Base-by-base conservation (phyloP, 108 stramenopile species). In the Craspedostauros australis region DNA sequence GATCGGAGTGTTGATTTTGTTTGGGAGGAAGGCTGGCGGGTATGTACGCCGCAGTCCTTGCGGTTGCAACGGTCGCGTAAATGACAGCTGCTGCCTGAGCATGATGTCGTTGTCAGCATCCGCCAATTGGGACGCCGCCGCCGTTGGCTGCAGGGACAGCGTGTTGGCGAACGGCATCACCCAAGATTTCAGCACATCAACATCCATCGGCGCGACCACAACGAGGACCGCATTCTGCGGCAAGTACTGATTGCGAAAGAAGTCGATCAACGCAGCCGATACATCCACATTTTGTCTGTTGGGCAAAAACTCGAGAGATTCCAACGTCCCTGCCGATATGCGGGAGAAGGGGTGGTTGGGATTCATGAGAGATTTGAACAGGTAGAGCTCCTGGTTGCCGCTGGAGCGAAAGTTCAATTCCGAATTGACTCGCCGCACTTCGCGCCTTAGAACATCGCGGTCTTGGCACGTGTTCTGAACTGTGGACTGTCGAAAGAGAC, bases 331-430 rank as follows among this genome's bases (percentile, higher is more conserved):
- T 8, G 69, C 64, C 11, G 55, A 44, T 31, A 82, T 70, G 37
- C 77, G 63, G 2, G 80, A 27, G 59, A 76, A 89, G 0, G 83
- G 87, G 71, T 89, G 83, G 8, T 79, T 55, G 24, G 66, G 70
- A 54, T 82, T 78, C 27, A 70, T 61, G 25, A 89, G 59, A 28
- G 56, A 47, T 43, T 89, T 89, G 14, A 70, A 54, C 16, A 84
- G 60, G 46, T 85, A 89, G 31, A 73, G 61, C 32, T 73, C 76
- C 42, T 65, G 55, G 16, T 62, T 45, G 50, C 75, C 70, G 9
- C 37, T 11, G 49, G 54, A 43, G 5, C 28, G 34, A 20, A 29
- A 45, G 52, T 83, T 81, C 22, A 84, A 38, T 58, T 89, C 87
- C n/a, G 60, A 32, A 57, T 80, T 66, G 19, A 84, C 77, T 7